These are phyloP conservation scores for Yamadazyma diddensiae DNA, from an alignment of 1,139 yeast species.

Conservation along the genomic window DNA sequence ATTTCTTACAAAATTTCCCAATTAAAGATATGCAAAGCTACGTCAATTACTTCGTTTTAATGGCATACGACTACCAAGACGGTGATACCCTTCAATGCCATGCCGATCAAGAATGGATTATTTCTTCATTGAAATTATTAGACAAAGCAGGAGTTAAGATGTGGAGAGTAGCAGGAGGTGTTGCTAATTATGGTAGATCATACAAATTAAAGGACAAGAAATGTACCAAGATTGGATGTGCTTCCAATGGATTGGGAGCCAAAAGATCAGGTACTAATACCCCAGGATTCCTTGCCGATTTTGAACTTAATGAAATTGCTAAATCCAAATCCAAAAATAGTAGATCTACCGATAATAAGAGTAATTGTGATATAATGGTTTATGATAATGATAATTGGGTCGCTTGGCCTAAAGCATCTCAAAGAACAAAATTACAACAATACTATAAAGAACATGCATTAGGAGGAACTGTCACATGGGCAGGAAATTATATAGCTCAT, in stretches of 20 bases:
- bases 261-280: conserved; percentile 6
- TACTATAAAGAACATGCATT: conserved; percentile 14
- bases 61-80: conserved; percentile 16
- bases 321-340: conserved; percentile 6
- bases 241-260: conserved; percentile 5
- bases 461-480: conserved; percentile 18
- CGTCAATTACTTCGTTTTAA: conserved; percentile 16
- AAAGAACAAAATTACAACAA: conserved; percentile 10
- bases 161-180: conserved; percentile 17
- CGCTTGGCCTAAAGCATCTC: conserved; percentile 17
- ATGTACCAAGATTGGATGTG: conserved; percentile 7
- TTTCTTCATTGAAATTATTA: conserved; percentile 12
- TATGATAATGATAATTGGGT: conserved; percentile 15
- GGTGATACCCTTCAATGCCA: conserved; percentile 13
- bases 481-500: conserved; percentile 11
- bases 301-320: conserved; percentile 12
- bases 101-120: conserved; percentile 10
- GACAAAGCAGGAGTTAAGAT: conserved; percentile 18
- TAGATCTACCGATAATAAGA: conserved; percentile 14
- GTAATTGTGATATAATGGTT: conserved; percentile 17
- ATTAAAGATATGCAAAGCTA: conserved; percentile 14
- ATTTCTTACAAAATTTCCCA: conserved; percentile 13
- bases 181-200: conserved; percentile 19
- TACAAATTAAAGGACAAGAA: conserved; percentile 7
- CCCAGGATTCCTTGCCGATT: conserved; percentile 15